These are phyloP conservation scores for Kalaharituber pfeilii DNA, from an alignment of 2,329 filamentous ascomycete genomes.

Conservation along the genomic window DNA sequence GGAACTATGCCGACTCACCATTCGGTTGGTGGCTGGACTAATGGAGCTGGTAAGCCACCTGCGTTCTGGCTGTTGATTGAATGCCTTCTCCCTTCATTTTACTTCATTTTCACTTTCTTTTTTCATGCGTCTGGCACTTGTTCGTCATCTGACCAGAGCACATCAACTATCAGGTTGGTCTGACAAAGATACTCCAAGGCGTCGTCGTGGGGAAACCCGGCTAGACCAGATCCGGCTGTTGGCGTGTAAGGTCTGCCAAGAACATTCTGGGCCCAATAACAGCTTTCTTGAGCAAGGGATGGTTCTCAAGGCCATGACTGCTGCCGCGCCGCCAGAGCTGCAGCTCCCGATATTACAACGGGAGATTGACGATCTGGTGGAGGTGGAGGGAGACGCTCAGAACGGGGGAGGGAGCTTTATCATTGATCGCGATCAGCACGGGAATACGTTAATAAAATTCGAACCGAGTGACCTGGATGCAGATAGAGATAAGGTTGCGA, in stretches of 20 bases:
- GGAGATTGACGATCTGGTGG: slow-evolving; percentile 39
- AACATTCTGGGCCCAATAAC: slow-evolving; percentile 39
- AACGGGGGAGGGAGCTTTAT: slow-evolving; percentile 88
- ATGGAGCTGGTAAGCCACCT: slow-evolving; percentile 18
- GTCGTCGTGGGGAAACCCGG: slow-evolving; percentile 11
- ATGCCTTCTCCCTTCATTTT: neutral
- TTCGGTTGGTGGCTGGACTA: slow-evolving; percentile 12
- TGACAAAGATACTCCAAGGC: slow-evolving; percentile 18
- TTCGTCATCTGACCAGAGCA: neutral
- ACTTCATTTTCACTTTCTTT: neutral
- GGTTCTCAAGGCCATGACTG: slow-evolving; percentile 5
- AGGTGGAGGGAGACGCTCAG: slow-evolving; percentile 68
- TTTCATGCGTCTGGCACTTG: neutral
- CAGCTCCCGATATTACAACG: slow-evolving; percentile 26
- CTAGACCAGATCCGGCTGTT: slow-evolving; percentile 17
- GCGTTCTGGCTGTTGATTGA: too few relatives aligned
- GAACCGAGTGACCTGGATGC: slow-evolving; percentile 10
- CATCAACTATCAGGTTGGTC: slow-evolving; percentile 13
- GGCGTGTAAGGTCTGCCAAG: slow-evolving; percentile 17
- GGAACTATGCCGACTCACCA: neutral
- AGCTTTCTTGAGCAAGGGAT: slow-evolving; percentile 30
- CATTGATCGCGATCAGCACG: slow-evolving; percentile 36
- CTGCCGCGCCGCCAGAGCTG: neutral
- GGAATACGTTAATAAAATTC: slow-evolving; percentile 13
- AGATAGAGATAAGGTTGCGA: neutral